A percentile compares a stretch with the other conserved stretches of the same genome.
Conservation (phyloP, 208 protist species). For the Leishmania lainsoni region DNA sequence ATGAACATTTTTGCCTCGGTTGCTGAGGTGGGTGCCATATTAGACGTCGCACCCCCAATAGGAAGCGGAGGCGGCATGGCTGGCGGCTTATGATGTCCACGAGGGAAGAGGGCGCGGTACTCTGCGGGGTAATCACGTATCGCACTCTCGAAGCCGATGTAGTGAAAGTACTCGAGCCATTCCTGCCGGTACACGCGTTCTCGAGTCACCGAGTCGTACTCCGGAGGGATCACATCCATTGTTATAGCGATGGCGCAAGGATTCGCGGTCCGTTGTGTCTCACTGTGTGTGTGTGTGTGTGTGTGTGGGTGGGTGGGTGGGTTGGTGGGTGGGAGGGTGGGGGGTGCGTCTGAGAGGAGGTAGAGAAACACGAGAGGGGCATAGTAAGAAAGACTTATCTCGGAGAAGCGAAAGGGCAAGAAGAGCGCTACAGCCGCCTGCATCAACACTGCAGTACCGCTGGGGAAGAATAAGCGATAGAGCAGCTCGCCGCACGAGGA, state of each 20-base stretch:
- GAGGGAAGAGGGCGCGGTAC: conserved; percentile 58
- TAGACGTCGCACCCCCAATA: background rate
- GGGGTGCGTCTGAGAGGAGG: too few species aligned
- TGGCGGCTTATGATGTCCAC: conserved; percentile 20
- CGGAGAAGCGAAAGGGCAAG: background rate
- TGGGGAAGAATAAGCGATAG: background rate
- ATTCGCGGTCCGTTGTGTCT: background rate
- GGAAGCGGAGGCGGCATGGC: conserved; percentile 3
- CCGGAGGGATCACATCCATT: conserved; percentile 81
- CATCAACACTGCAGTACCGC: background rate
- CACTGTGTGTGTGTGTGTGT: background rate
- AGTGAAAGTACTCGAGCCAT: conserved; percentile 89
- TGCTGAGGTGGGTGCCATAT: conserved; percentile 10
- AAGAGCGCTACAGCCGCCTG: background rate
- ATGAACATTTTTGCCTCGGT: conserved; percentile 33
- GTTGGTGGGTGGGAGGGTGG: too few species aligned
- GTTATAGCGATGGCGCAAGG: background rate
- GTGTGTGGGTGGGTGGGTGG: too few species aligned
- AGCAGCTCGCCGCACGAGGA: background rate
- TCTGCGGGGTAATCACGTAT: conserved; percentile 57
- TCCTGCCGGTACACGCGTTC: conserved; percentile 86
- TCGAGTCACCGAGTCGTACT: conserved; percentile 73
- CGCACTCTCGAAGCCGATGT: conserved; percentile 70
- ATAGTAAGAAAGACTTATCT: background rate
- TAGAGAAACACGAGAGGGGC: background rate